Evolutionary conservation across 257 asterid genomes (phyloP).

Genomic region (Solanum pinnatisectum): DNA sequence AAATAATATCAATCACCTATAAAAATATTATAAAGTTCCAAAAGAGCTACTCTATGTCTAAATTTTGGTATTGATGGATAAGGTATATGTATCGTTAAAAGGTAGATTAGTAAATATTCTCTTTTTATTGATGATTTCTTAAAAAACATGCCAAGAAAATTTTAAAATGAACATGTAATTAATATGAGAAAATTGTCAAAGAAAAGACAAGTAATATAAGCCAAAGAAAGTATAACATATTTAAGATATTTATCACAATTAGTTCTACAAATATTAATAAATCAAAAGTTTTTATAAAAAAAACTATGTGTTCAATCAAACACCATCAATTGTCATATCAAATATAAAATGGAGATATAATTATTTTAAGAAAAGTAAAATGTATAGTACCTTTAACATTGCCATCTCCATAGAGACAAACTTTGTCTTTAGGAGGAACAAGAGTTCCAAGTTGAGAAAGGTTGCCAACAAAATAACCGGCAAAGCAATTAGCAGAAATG

Average conservation of each 20-base stretch:
- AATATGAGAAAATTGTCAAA: too few species aligned
- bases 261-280: not conserved
- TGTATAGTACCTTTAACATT: constrained; percentile 40
- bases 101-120: not conserved
- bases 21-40: too few species aligned
- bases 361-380: not conserved
- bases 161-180: too few species aligned
- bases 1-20: too few species aligned
- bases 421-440: constrained; percentile 52
- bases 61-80: not conserved
- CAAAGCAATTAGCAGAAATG: constrained; percentile 68
- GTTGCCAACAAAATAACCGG: constrained; percentile 63
- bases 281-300: not conserved
- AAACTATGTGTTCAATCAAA: not conserved
- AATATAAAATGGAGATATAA: not conserved
- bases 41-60: not conserved
- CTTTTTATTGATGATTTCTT: not conserved
- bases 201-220: not conserved
- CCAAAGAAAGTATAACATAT: too few species aligned
- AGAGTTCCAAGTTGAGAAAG: constrained; percentile 62
- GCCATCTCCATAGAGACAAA: constrained; percentile 53
- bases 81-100: not conserved
- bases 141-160: not conserved
- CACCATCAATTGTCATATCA: too few species aligned
- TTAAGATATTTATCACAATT: not conserved